Conservation (phyloP, 139 green algal species). For the Picochlorum sp. region DNA sequence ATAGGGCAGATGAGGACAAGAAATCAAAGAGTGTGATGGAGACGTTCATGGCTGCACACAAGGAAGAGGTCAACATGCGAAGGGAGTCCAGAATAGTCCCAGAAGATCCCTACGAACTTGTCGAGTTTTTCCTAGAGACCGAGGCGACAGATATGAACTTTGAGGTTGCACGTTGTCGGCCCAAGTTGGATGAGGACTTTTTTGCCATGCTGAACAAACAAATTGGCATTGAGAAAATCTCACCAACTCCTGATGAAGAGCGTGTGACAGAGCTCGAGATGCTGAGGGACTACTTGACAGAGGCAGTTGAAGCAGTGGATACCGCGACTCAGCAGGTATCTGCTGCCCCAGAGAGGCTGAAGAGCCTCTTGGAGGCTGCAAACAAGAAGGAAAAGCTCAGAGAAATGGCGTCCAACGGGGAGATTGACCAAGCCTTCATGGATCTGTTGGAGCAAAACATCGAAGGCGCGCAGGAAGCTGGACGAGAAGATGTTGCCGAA, state of each 20-base stretch:
- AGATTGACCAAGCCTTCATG: constrained; percentile 69
- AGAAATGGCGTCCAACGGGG: constrained; percentile 68
- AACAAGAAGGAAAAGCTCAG: constrained; percentile 76
- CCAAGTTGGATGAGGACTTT: constrained; percentile 40
- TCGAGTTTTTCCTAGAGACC: constrained; percentile 83
- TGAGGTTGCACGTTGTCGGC: constrained; percentile 67
- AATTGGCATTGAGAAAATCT: constrained; percentile 37
- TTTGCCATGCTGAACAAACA: constrained; percentile 33
- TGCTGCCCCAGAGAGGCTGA: constrained; percentile 51
- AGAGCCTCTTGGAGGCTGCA: constrained; percentile 60
- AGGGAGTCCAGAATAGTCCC: constrained; percentile 34
- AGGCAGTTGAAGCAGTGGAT: constrained; percentile 58
- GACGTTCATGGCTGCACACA: constrained; percentile 13
- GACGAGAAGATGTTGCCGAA: constrained; percentile 48
- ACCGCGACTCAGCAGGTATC: constrained; percentile 31
- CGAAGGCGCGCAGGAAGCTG: constrained; percentile 46
- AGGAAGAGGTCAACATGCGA: constrained; percentile 21
- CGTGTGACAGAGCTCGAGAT: constrained; percentile 71
- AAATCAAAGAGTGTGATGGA: constrained; percentile 41
- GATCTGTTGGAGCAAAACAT: constrained; percentile 79
- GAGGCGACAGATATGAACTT: constrained; percentile 78
- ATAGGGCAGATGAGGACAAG: constrained; percentile 44
- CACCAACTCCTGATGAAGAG: constrained; percentile 41
- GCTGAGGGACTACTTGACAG: constrained; percentile 67
- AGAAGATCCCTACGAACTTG: constrained; percentile 35